Percentiles rank a stretch among this genome's conserved stretches.
These are phyloP conservation scores for Telopea speciosissima DNA, from an alignment of 177 flowering plant genomes.

Conservation along the genomic window DNA sequence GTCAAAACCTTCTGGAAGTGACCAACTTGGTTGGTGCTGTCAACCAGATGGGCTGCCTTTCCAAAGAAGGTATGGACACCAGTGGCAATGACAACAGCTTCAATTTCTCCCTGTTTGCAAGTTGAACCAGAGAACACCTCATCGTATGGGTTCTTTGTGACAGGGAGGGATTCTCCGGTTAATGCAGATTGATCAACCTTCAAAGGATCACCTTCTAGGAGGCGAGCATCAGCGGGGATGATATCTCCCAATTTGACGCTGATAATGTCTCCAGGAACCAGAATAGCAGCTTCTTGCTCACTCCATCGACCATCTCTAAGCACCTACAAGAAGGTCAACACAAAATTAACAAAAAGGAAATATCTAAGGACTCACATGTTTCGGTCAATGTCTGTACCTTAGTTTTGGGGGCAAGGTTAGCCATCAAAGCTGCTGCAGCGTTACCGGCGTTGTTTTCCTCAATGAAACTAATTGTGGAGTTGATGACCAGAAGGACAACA, in stretches of 20 bases:
- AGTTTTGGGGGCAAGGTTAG: conserved; percentile 81
- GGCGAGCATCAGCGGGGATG: conserved; percentile 82
- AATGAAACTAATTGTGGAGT: conserved; percentile 78
- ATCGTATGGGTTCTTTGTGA: conserved; percentile 77
- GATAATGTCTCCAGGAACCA: conserved; percentile 78
- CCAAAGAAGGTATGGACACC: conserved; percentile 97
- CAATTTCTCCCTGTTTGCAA: conserved; percentile 93
- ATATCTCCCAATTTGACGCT: conserved; percentile 77
- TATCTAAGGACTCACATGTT: too few relatives aligned
- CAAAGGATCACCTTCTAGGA: conserved; percentile 76
- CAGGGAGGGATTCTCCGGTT: conserved; percentile 94
- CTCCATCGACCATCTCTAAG: conserved; percentile 75
- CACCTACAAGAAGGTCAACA: conserved; percentile 30
- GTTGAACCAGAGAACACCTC: conserved; percentile 95
- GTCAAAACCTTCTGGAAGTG: conserved; percentile 95
- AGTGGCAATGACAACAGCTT: conserved; percentile 93
- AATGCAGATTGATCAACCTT: conserved; percentile 96
- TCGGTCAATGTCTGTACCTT: conserved; percentile 32
- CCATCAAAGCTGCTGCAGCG: conserved; percentile 87
- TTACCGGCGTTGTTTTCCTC: conserved; percentile 89
- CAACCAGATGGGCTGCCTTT: conserved; percentile 98
- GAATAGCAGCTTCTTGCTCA: conserved; percentile 70
- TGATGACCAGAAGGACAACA: conserved; percentile 53
- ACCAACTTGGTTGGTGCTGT: conserved; percentile 92
- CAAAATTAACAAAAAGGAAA: too few relatives aligned